Percentiles rank a stretch among this genome's conserved stretches.
Conservation (phyloP, 2,329 filamentous ascomycete species). For the Monosporascus sp. region DNA sequence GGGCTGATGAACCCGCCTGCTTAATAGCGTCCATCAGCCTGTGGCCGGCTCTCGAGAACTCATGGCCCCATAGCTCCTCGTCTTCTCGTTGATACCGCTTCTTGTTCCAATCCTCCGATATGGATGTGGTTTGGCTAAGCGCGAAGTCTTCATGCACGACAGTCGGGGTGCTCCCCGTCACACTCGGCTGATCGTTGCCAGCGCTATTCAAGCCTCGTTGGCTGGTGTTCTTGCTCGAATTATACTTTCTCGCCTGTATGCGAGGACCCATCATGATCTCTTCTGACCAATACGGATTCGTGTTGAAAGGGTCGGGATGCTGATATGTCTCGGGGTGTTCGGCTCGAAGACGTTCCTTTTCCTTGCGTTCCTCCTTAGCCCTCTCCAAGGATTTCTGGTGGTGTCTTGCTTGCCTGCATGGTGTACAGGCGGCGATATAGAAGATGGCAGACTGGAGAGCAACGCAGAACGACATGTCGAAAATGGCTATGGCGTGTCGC, state of each 20-base stretch:
- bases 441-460: constrained; percentile 72
- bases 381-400: constrained; percentile 66
- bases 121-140: constrained; percentile 27
- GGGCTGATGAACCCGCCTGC: constrained; percentile 52
- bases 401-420: constrained; percentile 67
- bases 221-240: constrained; percentile 50
- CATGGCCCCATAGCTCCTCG: constrained; percentile 76
- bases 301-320: constrained; percentile 77
- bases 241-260: constrained; percentile 52
- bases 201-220: constrained; percentile 56
- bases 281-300: constrained; percentile 83
- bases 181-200: constrained; percentile 46
- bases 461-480: constrained; percentile 46
- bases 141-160: constrained; percentile 42
- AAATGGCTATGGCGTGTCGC: too few species aligned
- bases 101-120: constrained; percentile 64
- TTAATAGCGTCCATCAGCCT: constrained; percentile 53
- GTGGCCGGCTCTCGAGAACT: constrained; percentile 49
- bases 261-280: constrained; percentile 77
- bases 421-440: constrained; percentile 72
- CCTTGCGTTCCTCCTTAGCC: constrained; percentile 61
- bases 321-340: constrained; percentile 70
- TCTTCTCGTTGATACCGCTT: constrained; percentile 82
- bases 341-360: constrained; percentile 59
- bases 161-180: constrained; percentile 25